Evolutionary conservation across 352 stramenopile species (phyloP).

Genomic region (Paralagenidium karlingii): DNA sequence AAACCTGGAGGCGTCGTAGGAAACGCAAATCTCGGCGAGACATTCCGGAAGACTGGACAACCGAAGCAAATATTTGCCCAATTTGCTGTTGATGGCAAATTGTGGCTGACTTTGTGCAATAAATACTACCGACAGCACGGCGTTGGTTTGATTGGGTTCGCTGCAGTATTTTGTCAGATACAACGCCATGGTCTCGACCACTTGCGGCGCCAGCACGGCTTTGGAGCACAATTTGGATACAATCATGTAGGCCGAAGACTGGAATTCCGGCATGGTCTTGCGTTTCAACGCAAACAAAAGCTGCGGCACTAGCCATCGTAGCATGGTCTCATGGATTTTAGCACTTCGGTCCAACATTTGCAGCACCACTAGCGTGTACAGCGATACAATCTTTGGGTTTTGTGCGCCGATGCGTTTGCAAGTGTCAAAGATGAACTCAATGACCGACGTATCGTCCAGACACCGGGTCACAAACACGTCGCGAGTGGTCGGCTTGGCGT

Average conservation of each 20-base stretch:
- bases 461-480: constrained; percentile 60
- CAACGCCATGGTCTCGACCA: no score
- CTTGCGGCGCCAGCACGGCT: constrained; percentile 45
- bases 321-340: constrained; percentile 43
- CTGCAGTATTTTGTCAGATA: constrained; percentile 21
- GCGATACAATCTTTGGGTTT: constrained; percentile 72
- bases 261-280: constrained; percentile 51
- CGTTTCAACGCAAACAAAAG: constrained; percentile 57
- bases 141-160: constrained; percentile 49
- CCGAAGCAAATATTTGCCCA: constrained; percentile 49
- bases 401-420: constrained; percentile 39
- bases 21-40: constrained; percentile 36
- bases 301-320: constrained; percentile 73
- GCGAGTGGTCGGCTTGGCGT: constrained; percentile 38
- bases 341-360: constrained; percentile 56
- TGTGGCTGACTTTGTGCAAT: constrained; percentile 59
- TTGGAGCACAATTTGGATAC: constrained; percentile 76
- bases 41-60: constrained; percentile 62
- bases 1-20: constrained; percentile 68
- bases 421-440: constrained; percentile 59
- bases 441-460: constrained; percentile 57
- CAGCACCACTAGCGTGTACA: constrained; percentile 75
- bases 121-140: constrained; percentile 62
- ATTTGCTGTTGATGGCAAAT: constrained; percentile 31
- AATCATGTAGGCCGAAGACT: constrained; percentile 76